Evolutionary conservation across 2,329 filamentous ascomycete species (phyloP), one percentile per base, ranked within the genome.

Genomic region (Venturia pyrina): DNA sequence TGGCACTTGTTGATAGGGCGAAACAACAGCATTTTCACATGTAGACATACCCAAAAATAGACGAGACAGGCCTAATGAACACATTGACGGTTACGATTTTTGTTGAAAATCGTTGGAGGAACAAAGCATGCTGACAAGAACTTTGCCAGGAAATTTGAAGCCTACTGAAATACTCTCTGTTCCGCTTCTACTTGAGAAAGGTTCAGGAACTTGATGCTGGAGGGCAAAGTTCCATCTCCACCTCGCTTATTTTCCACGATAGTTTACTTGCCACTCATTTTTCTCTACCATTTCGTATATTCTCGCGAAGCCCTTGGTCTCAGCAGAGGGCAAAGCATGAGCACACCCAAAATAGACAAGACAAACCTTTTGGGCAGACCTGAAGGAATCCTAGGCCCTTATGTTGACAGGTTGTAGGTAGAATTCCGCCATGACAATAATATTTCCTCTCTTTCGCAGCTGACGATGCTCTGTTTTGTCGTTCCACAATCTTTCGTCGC

Each of bases 11-110:
- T 11, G 11, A 5, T 53, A 15, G 11, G 48, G 24, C 48, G 11
- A 5, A 50, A 53, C 10, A 17, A 17, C 48, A 28, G 32, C 48
- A 28, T 28, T 15, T 13, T 53, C 11, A 28, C 48, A 21, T 34
- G 53, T 59, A 34, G 53, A 37, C 53, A 59, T 34, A 59, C 53
- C 53, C 28, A 59, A 59, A 24, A 53, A 59, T 59, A 59, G 53
- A 37, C 5, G 32, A 59, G 11, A 37, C 15, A 37, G 15, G 32
- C 53, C 17, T 37, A 37, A 37, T 37, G 28, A 59, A 37, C 3
- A 59, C 5, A 59, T 37, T 56, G 21, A 59, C 8, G 11, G 21
- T 15, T 6, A 15, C 2, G 21, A 1, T 11, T 28, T 28, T 53
- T 11, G 15, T n/a, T 28, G 41, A 17, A 15, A 5, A 13, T 53